Evolutionary conservation across 2,329 filamentous ascomycete genomes (phyloP), one percentile per base, ranked within the genome.

Genomic region (Sclerotinia glacialis): DNA sequence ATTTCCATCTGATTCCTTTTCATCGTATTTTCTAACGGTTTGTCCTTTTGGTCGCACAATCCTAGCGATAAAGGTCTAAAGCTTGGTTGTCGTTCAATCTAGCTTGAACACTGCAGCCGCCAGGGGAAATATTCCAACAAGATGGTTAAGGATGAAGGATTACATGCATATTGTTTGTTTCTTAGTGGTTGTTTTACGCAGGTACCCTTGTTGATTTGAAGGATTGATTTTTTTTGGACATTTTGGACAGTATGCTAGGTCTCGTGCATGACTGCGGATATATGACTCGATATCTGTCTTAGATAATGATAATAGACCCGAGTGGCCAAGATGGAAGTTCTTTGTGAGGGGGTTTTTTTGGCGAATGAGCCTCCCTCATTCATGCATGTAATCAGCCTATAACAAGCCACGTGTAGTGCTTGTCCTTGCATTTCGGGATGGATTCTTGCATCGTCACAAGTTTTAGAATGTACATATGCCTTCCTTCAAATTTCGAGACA

Each of bases 341-440:
- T 64, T 34, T 9, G 18, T 14, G 5, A 54, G n/a, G n/a, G 16
- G 37, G 8, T 44, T 23, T 31, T 8, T 11, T 34, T 16, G n/a
- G n/a, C 2, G 5, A 44, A 61, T 61, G 47, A 61, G 64, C 55
- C 55, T 61, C 64, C n/a, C 21, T 52, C 50, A 58, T 50, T 8
- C 54, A 59, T 50, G 23, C 6, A 42, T 58, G 12, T 31, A 65
- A 59, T 58, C 46, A 52, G 63, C 55, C 26, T 61, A 28, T 50
- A 44, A 14, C 61, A 52, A 61, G 46, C 44, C 55, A 65, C 64
- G 54, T 60, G 64, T 42, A 46, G 14, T 42, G 26, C 64, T 50
- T 61, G 64, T 37, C 55, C 64, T 61, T 66, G 64, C 64, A 61
- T 60, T 53, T 66, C 42, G 40, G 55, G 26, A 61, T 53, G 47